Percentiles rank a stretch among this genome's conserved stretches.
phyloP scores from a whole-genome alignment of 1,284 basidiomycete species.

The Irpex rosettiformis region DNA sequence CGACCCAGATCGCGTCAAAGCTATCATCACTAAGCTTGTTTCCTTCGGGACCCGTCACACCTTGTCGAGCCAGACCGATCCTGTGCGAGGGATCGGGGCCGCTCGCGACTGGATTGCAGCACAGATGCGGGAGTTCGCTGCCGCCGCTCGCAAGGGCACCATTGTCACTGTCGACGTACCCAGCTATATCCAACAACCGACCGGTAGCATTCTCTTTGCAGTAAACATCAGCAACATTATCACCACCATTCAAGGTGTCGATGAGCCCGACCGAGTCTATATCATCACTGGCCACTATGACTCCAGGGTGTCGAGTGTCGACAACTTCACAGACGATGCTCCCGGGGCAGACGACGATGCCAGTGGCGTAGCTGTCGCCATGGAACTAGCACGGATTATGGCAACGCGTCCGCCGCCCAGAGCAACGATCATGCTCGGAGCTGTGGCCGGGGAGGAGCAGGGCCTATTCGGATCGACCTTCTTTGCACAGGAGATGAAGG shows the following conservation, averaged over 20 bases:
- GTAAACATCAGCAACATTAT: slow-evolving; percentile 49
- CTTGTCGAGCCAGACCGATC: slow-evolving; percentile 48
- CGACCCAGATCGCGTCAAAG: slow-evolving; percentile 39
- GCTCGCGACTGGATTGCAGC: slow-evolving; percentile 52
- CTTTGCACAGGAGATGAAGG: slow-evolving; percentile 40
- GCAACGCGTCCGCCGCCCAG: slow-evolving; percentile 36
- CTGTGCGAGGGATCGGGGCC: slow-evolving; percentile 47
- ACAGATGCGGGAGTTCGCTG: slow-evolving; percentile 40
- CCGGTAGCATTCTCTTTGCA: slow-evolving; percentile 33
- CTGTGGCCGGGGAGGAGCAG: slow-evolving; percentile 52
- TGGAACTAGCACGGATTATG: slow-evolving; percentile 49
- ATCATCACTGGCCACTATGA: slow-evolving; percentile 54
- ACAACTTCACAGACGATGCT: slow-evolving; percentile 42
- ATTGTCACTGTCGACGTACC: slow-evolving; percentile 44
- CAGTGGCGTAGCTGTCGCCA: slow-evolving; percentile 49
- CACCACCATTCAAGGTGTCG: slow-evolving; percentile 44
- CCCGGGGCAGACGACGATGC: slow-evolving; percentile 49
- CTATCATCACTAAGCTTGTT: slow-evolving; percentile 47
- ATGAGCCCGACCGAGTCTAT: slow-evolving; percentile 47
- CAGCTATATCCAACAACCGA: slow-evolving; percentile 41
- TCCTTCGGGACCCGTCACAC: slow-evolving; percentile 54
- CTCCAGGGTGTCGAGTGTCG: slow-evolving; percentile 38
- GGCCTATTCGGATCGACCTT: slow-evolving; percentile 44
- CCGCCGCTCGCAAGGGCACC: slow-evolving; percentile 35
- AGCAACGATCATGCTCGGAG: slow-evolving; percentile 51